Evolutionary conservation across 1,284 basidiomycete species (phyloP), one percentile per base, ranked within the genome.

Genomic region (Trichosporon asahii): DNA sequence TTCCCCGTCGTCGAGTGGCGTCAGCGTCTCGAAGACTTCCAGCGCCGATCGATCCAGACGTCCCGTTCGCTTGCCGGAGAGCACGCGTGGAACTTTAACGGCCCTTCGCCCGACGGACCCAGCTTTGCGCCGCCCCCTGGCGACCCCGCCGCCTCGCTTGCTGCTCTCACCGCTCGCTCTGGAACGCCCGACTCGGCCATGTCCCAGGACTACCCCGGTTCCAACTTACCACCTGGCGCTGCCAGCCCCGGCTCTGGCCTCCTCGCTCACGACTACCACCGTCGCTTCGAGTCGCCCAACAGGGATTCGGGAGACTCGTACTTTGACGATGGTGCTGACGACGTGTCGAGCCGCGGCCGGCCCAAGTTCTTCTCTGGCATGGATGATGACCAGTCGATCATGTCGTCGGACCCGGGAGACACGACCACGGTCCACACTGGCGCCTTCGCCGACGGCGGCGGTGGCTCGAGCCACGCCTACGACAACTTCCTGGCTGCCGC

Each of bases 1-100:
- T 96, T 96, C 90, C 94, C 94, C 6, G 94, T 96, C 71, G 91
- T 96, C 60, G 93, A 95, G 84, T 95, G 94, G 94, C 91, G 94
- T 79, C 93, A 95, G 81, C 89, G 92, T 67, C 92, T 90, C 86
- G 94, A 96, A 84, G 94, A 96, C 82, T 93, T 95, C 87, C 94
- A 96, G 82, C 88, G 88, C 73, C 91, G 94, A 69, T 91, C 90
- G 79, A 94, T 96, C 81, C 84, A 82, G 49, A 86, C 86, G 5
- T 93, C 90, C 77, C 90, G 93, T 68, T 82, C 84, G 49, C 53
- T 88, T 3, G 92, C 93, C 27, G 90, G 88, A 21, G 70, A 85
- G 6, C 88, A 91, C 74, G 92, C 93, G 0, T 95, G 92, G 91
- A 82, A 82, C 66, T 40, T 33, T 33, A 69, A 69, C 55, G 53